A percentile compares a stretch with the other conserved stretches of the same genome.
Evolutionary conservation across 1,284 basidiomycete species (phyloP).

Genomic region (Lentinula novae-zelandiae): DNA sequence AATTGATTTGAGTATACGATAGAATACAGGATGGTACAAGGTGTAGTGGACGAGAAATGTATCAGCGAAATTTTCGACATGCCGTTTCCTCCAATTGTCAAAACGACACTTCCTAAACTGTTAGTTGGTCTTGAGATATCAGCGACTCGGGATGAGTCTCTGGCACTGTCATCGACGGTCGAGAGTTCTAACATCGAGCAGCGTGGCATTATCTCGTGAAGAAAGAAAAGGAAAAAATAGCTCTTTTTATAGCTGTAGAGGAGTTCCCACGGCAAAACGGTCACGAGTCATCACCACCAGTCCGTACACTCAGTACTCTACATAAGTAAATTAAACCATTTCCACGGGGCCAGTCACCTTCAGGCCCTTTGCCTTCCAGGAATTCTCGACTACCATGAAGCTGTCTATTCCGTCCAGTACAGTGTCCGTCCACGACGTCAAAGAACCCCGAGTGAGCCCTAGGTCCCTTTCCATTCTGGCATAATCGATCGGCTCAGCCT

Average conservation of each 20-base stretch:
- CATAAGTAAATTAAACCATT: background rate
- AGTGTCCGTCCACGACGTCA: constrained; percentile 18
- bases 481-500: background rate
- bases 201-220: constrained; percentile 45
- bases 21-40: no score
- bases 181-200: constrained; percentile 35
- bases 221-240: constrained; percentile 4
- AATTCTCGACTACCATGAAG: constrained; percentile 15
- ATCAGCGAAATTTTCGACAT: constrained; percentile 46
- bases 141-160: constrained; percentile 39
- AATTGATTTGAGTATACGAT: no score
- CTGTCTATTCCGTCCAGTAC: constrained; percentile 17
- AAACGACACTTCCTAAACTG: constrained; percentile 53
- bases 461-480: constrained; percentile 13
- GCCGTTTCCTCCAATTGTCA: constrained; percentile 41
- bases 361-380: constrained; percentile 14
- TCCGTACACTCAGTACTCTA: no score
- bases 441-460: constrained; percentile 12
- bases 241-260: constrained; percentile 24
- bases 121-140: constrained; percentile 38
- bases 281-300: background rate
- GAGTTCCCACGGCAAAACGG: constrained; percentile 23
- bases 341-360: background rate
- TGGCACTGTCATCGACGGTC: constrained; percentile 48
- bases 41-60: constrained; percentile 24